Evolutionary conservation across 2,329 filamentous ascomycete genomes (phyloP).

Genomic region (Fusarium sp.): DNA sequence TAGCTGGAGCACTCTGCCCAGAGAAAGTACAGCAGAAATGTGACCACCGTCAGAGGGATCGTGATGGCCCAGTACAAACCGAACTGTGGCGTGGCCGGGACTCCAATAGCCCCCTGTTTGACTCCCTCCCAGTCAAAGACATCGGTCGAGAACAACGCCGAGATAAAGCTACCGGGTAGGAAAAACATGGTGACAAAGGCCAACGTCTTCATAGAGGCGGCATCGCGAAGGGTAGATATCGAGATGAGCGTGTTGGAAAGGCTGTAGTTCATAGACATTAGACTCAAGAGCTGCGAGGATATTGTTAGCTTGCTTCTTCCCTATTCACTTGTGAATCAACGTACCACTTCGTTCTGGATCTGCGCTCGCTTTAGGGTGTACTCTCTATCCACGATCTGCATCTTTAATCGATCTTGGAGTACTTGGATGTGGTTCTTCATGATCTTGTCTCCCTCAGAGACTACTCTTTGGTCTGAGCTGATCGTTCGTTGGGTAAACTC

Average conservation of each 20-base stretch:
- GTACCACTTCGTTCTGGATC: conserved; percentile 52
- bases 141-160: conserved; percentile 52
- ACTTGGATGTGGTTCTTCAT: conserved; percentile 44
- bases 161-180: conserved; percentile 53
- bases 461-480: background rate
- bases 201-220: conserved; percentile 55
- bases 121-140: conserved; percentile 48
- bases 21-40: conserved; percentile 48
- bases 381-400: conserved; percentile 50
- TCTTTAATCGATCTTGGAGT: conserved; percentile 46
- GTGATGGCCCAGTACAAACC: conserved; percentile 53
- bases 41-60: conserved; percentile 49
- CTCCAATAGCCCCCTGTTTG: conserved; percentile 41
- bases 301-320: conserved; percentile 13
- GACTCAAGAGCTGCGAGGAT: conserved; percentile 47
- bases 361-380: conserved; percentile 50
- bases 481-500: conserved; percentile 41
- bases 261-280: conserved; percentile 51
- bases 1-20: conserved; percentile 47
- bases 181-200: conserved; percentile 56
- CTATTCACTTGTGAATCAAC: conserved; percentile 10
- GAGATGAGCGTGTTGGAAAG: conserved; percentile 50
- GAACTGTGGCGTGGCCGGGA: conserved; percentile 49
- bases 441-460: conserved; percentile 27
- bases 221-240: conserved; percentile 50